These are phyloP conservation scores for Neurospora sp. DNA, from an alignment of 2,329 filamentous ascomycete species.

Conservation along the genomic window DNA sequence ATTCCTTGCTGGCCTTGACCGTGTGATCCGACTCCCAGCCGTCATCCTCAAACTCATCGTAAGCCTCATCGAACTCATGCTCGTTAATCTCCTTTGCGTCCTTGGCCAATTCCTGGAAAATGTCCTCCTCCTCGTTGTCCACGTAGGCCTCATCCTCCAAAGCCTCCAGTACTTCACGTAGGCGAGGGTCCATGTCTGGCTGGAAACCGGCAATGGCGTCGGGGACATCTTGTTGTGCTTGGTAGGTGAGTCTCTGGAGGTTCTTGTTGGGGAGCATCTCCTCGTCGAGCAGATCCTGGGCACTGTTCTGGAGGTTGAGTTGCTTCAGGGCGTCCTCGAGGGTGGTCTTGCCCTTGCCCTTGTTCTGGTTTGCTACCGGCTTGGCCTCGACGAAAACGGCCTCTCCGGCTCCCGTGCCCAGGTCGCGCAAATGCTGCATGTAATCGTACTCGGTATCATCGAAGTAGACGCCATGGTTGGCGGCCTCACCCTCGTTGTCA, in stretches of 20 bases:
- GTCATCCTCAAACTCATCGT: conserved; percentile 51
- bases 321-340: conserved; percentile 74
- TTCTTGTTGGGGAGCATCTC: conserved; percentile 74
- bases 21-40: conserved; percentile 96
- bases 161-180: conserved; percentile 86
- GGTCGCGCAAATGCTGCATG: conserved; percentile 95
- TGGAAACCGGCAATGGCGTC: conserved; percentile 90
- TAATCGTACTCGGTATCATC: conserved; percentile 97
- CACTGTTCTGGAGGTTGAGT: conserved; percentile 43
- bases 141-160: conserved; percentile 94
- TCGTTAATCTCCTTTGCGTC: conserved; percentile 43
- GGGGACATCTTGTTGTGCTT: conserved; percentile 86
- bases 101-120: conserved; percentile 53
- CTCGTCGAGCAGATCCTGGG: conserved; percentile 55
- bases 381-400: conserved; percentile 76
- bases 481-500: conserved; percentile 90
- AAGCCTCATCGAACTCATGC: conserved; percentile 64
- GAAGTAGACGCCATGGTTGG: conserved; percentile 85
- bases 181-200: conserved; percentile 90
- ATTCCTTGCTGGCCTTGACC: conserved; percentile 60
- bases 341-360: conserved; percentile 60
- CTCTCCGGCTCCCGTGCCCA: conserved; percentile 64
- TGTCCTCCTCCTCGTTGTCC: conserved; percentile 64
- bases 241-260: conserved; percentile 67
- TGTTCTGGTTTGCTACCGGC: conserved; percentile 50